A percentile compares a stretch with the other conserved stretches of the same genome.
phyloP scores from a whole-genome alignment of 768 basidiomycete genomes.

The Dioszegia aurantiaca region DNA sequence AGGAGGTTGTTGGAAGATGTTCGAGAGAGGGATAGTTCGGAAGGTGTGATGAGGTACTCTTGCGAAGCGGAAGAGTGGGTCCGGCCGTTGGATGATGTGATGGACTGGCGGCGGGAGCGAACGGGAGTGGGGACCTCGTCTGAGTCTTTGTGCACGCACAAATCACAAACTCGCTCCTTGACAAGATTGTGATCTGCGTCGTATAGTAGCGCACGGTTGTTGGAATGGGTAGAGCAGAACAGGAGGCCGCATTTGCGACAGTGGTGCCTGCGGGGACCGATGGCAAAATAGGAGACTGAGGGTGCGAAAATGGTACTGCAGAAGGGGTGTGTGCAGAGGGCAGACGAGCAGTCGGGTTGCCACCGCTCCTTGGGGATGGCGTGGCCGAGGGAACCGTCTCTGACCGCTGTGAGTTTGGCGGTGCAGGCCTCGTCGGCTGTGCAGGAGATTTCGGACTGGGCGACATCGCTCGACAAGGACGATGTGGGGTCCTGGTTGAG shows the following conservation, averaged over 20 bases:
- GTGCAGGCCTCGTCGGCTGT: background rate
- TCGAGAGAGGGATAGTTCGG: constrained; percentile 17
- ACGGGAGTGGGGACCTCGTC: constrained; percentile 7
- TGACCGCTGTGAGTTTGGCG: constrained; percentile 7
- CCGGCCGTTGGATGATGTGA: constrained; percentile 5
- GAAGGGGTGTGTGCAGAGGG: constrained; percentile 34
- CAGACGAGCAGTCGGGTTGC: constrained; percentile 40
- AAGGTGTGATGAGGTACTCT: constrained; percentile 27
- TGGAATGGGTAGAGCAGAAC: constrained; percentile 35
- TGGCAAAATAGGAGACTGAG: constrained; percentile 27
- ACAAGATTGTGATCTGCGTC: constrained; percentile 17
- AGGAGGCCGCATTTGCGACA: constrained; percentile 43
- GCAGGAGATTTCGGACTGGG: background rate
- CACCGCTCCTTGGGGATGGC: constrained; percentile 21
- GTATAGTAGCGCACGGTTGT: constrained; percentile 23
- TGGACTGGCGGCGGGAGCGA: constrained; percentile 3
- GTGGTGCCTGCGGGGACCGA: constrained; percentile 40
- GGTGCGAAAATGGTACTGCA: constrained; percentile 42
- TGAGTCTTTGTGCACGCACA: constrained; percentile 19
- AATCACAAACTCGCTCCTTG: constrained; percentile 39
- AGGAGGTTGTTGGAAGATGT: background rate
- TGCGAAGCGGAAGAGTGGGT: constrained; percentile 9
- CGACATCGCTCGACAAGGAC: constrained; percentile 15
- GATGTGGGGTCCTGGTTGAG: constrained; percentile 25
- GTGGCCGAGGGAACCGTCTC: constrained; percentile 4